Evolutionary conservation across 2,329 filamentous ascomycete species (phyloP).

Genomic region (Fonsecaea monophora): DNA sequence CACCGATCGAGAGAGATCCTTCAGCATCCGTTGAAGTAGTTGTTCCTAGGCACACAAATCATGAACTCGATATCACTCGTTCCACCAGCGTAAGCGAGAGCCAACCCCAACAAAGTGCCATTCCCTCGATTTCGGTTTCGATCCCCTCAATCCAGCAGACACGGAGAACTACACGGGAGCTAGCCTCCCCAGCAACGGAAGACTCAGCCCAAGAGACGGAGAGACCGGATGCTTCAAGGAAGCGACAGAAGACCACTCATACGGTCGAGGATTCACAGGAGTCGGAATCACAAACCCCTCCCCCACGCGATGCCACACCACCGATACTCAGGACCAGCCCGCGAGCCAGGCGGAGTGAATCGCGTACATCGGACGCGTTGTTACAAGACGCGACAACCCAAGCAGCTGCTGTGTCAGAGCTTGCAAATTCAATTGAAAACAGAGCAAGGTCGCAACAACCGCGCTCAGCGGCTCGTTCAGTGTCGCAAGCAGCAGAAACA

Average conservation of each 20-base stretch:
- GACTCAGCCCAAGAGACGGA: constrained; percentile 22
- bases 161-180: constrained; percentile 25
- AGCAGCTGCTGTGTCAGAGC: constrained; percentile 34
- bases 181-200: constrained; percentile 24
- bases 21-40: constrained; percentile 22
- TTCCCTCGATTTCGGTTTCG: constrained; percentile 28
- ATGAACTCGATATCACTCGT: constrained; percentile 24
- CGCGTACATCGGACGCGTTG: constrained; percentile 34
- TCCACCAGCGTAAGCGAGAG: background rate
- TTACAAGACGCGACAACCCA: constrained; percentile 34
- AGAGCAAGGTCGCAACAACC: constrained; percentile 24
- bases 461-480: constrained; percentile 12
- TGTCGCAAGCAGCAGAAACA: constrained; percentile 10
- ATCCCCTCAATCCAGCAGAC: constrained; percentile 8
- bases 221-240: constrained; percentile 17
- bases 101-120: constrained; percentile 5
- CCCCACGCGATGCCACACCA: constrained; percentile 16
- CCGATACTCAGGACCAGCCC: constrained; percentile 27
- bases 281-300: constrained; percentile 17
- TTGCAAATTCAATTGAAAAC: constrained; percentile 35
- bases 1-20: background rate
- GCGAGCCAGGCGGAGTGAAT: constrained; percentile 29
- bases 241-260: constrained; percentile 34
- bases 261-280: constrained; percentile 12
- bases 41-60: constrained; percentile 17